Conservation (phyloP, 768 basidiomycete genomes). For the Serendipita vermifera region DNA sequence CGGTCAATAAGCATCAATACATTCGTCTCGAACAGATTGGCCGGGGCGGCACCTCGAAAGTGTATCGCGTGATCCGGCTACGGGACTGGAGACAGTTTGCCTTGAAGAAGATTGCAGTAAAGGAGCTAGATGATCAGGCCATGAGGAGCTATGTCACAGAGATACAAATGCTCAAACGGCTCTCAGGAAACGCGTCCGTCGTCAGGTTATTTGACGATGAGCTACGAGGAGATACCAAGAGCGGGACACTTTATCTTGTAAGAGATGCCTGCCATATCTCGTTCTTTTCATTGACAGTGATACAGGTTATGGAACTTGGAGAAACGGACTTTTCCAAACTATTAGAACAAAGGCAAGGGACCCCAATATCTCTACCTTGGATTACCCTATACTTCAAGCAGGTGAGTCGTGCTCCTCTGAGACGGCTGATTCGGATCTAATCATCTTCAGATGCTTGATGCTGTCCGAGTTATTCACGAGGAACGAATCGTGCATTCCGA, state of each 20-base stretch:
- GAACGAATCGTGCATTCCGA: slow-evolving; percentile 99
- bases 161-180: slow-evolving; percentile 80
- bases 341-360: slow-evolving; percentile 70
- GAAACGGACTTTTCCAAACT: slow-evolving; percentile 84
- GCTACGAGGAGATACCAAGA: slow-evolving; percentile 55
- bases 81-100: slow-evolving; percentile 66
- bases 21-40: slow-evolving; percentile 81
- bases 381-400: slow-evolving; percentile 96
- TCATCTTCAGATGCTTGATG: slow-evolving; percentile 75
- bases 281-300: not conserved
- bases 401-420: slow-evolving; percentile 33
- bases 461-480: slow-evolving; percentile 95
- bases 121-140: slow-evolving; percentile 78
- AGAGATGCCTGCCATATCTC: slow-evolving; percentile 5
- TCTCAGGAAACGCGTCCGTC: slow-evolving; percentile 87
- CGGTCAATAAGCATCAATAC: slow-evolving; percentile 76
- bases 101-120: slow-evolving; percentile 83
- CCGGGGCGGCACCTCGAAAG: slow-evolving; percentile 89
- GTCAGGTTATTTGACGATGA: slow-evolving; percentile 88
- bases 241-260: slow-evolving; percentile 56
- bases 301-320: slow-evolving; percentile 87
- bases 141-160: slow-evolving; percentile 93
- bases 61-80: slow-evolving; percentile 76
- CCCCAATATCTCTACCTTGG: slow-evolving; percentile 85
- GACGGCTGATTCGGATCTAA: not conserved